Evolutionary conservation across 2,329 filamentous ascomycete genomes (phyloP), one percentile per base, ranked within the genome.

Genomic region (Calycina herbarum): DNA sequence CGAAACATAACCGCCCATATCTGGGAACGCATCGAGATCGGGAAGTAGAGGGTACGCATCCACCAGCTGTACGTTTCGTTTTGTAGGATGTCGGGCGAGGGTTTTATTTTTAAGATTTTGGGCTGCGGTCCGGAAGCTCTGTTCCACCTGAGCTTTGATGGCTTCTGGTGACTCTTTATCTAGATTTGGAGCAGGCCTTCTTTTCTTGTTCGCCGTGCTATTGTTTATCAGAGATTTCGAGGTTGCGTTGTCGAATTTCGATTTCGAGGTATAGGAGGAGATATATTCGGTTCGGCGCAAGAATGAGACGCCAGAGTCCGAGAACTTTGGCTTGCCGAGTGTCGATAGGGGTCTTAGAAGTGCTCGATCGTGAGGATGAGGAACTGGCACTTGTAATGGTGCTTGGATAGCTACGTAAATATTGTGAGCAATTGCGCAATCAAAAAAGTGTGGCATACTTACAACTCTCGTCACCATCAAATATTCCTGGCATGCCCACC

Each of bases 241-340:
- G 31, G 83, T 83, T 33, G 82, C 83, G 0, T 82, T 82, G 61
- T 86, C 83, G 65, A 79, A 79, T 38, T 78, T 78, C 20, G 74
- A 75, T 74, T 86, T 87, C 5, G 81, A 76, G 35, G 80, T 81
- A 27, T 81, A 79, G 3, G 85, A 86, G 11, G 91, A 92, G 74
- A 97, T 97, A 80, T 98, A 98, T 78, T 99, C 95, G 64, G 95
- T 98, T 74, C 94, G 88, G 65, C 95, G 92, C 71, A 99, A 85
- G 85, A 99, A 99, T 69, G 93, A 97, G 63, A 97, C 93, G 69
- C 90, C 89, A 20, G 89, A 84, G 68, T 92, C 90, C 68, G 87
- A 86, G 54, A 88, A 85, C 72, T 92, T 91, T 57, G 90, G 89
- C 78, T 97, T 96, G 72, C 93, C 93, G 27, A 99, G 85, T 59